Conservation (phyloP, 2,329 filamentous ascomycete species). For the Aspergillus felis region DNA sequence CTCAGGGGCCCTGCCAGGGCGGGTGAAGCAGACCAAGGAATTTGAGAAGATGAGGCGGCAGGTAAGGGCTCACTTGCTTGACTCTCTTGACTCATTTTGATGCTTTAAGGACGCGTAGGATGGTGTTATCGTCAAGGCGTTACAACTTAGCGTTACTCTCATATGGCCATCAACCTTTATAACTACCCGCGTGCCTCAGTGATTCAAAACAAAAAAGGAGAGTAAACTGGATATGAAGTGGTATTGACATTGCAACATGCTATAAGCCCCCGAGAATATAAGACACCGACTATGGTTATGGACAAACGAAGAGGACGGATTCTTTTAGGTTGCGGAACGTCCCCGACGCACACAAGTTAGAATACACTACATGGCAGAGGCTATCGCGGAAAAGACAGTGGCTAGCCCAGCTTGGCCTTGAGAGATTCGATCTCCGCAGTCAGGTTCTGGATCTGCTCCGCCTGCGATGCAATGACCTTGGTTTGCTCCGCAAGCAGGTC, state of each 20-base stretch:
- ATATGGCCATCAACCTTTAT: too few species aligned
- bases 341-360: neutral
- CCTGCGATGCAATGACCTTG: slow-evolving; percentile 72
- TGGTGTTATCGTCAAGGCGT: too few species aligned
- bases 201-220: neutral
- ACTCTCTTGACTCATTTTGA: too few species aligned
- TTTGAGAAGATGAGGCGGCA: too few species aligned
- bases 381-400: neutral
- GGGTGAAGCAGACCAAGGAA: too few species aligned
- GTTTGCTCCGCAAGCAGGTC: slow-evolving; percentile 71
- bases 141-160: too few species aligned
- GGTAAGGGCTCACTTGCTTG: too few species aligned
- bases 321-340: slow-evolving; percentile 2
- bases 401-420: slow-evolving; percentile 66
- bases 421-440: slow-evolving; percentile 72
- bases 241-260: slow-evolving; percentile 13
- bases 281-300: slow-evolving; percentile 13
- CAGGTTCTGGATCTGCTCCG: slow-evolving; percentile 67
- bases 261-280: slow-evolving; percentile 11
- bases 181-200: too few species aligned
- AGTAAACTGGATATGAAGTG: neutral
- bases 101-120: too few species aligned
- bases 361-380: neutral
- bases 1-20: too few species aligned
- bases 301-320: slow-evolving; percentile 10